These are phyloP conservation scores for Camellia lanceoleosa DNA, from an alignment of 148 eudicot species.

Conservation along the genomic window DNA sequence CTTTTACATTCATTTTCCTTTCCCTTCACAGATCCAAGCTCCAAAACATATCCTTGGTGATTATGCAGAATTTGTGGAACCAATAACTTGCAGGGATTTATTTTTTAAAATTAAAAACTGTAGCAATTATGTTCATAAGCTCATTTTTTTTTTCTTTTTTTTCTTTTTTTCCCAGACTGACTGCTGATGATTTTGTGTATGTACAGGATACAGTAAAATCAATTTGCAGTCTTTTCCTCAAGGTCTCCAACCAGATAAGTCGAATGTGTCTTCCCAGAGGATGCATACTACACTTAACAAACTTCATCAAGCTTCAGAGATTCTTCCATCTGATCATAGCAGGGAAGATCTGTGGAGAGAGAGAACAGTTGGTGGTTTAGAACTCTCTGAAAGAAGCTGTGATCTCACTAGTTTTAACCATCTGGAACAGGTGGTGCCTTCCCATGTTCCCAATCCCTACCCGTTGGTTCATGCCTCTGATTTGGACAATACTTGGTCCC, in stretches of 20 bases:
- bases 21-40: too few species aligned
- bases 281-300: conserved; percentile 30
- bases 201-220: conserved; percentile 48
- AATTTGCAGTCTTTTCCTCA: conserved; percentile 32
- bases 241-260: conserved; percentile 37
- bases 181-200: conserved; percentile 3
- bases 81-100: neutral
- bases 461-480: conserved; percentile 40
- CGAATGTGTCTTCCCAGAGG: conserved; percentile 32
- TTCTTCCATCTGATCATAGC: conserved; percentile 22
- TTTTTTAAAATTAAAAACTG: neutral
- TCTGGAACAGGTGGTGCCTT: conserved; percentile 22
- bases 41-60: neutral
- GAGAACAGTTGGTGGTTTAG: conserved; percentile 26
- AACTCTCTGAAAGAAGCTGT: conserved; percentile 32
- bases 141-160: neutral
- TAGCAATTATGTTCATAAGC: neutral
- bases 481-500: conserved; percentile 44
- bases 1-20: too few species aligned
- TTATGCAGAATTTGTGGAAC: neutral
- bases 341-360: conserved; percentile 49
- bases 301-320: conserved; percentile 30
- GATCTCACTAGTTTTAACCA: conserved; percentile 28
- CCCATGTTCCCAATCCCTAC: conserved; percentile 37
- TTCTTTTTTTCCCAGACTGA: neutral